Evolutionary conservation across 768 basidiomycete genomes (phyloP).

Genomic region (Tulasnella sp.): DNA sequence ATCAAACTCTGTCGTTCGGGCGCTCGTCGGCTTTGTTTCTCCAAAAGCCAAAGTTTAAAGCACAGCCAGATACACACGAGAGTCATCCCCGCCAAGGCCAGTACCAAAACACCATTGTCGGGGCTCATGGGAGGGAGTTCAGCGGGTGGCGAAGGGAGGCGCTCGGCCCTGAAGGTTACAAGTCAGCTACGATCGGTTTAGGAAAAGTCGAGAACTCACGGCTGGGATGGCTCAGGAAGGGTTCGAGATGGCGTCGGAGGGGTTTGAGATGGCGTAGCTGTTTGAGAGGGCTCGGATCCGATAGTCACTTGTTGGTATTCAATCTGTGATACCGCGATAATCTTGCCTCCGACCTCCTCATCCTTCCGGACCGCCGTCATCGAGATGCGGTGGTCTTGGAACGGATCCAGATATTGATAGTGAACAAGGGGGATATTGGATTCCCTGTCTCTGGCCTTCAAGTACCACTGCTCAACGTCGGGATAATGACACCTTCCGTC

Average conservation of each 20-base stretch:
- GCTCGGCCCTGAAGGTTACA: too few species aligned
- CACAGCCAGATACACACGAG: not conserved
- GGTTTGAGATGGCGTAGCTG: too few species aligned
- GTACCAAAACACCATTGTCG: too few species aligned
- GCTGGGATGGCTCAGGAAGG: too few species aligned
- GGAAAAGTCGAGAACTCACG: too few species aligned
- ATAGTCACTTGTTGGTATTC: not conserved
- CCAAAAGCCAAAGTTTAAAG: not conserved
- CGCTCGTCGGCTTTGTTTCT: not conserved
- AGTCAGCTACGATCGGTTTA: too few species aligned
- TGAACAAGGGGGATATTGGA: not conserved
- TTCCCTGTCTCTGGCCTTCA: too few species aligned
- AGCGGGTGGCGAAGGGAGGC: too few species aligned
- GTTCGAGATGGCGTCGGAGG: too few species aligned
- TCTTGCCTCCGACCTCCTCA: not conserved
- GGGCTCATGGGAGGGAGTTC: too few species aligned
- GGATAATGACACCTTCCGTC: not conserved
- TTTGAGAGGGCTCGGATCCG: too few species aligned
- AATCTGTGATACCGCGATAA: not conserved
- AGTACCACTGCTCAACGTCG: not conserved
- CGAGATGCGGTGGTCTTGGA: not conserved
- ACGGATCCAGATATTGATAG: not conserved
- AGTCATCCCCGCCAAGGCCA: too few species aligned
- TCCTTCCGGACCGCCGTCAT: not conserved
- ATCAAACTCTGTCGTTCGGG: not conserved